phyloP scores from a whole-genome alignment of 2,329 filamentous ascomycete species.

The Xylogone sp. region DNA sequence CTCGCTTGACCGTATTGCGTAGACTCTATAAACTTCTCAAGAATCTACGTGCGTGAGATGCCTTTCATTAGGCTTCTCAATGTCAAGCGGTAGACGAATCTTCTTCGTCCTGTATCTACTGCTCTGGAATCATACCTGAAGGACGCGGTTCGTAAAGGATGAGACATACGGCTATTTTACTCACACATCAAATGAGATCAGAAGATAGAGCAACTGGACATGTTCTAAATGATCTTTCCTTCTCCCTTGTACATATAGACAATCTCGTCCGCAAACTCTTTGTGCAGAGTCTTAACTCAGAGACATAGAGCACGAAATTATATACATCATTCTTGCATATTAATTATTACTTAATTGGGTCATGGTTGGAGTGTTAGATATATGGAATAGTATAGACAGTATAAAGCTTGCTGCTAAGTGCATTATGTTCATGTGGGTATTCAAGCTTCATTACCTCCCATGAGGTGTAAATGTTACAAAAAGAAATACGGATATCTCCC shows the following conservation, averaged over 20 bases:
- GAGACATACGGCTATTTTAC: conserved; percentile 49
- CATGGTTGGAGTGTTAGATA: too few species aligned
- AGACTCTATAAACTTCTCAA: conserved; percentile 14
- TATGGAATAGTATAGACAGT: too few species aligned
- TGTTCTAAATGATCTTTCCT: too few species aligned
- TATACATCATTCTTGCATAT: too few species aligned
- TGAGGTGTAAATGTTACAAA: background rate
- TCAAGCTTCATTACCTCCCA: background rate
- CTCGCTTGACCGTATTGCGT: conserved; percentile 36
- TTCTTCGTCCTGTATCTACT: conserved; percentile 80
- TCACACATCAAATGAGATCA: background rate
- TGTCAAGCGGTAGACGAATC: conserved; percentile 61
- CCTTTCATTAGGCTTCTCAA: conserved; percentile 54
- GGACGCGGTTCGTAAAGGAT: conserved; percentile 79
- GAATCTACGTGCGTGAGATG: conserved; percentile 31
- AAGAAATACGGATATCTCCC: background rate
- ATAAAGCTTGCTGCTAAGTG: too few species aligned
- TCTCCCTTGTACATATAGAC: too few species aligned
- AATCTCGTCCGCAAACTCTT: too few species aligned
- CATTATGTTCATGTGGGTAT: background rate
- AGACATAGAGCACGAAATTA: too few species aligned
- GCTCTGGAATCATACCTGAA: conserved; percentile 74
- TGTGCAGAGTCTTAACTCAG: too few species aligned
- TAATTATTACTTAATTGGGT: too few species aligned
- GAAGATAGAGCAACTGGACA: too few species aligned